Conservation (phyloP, 148 eudicot species). For the Amaranthus hypochondriacus region DNA sequence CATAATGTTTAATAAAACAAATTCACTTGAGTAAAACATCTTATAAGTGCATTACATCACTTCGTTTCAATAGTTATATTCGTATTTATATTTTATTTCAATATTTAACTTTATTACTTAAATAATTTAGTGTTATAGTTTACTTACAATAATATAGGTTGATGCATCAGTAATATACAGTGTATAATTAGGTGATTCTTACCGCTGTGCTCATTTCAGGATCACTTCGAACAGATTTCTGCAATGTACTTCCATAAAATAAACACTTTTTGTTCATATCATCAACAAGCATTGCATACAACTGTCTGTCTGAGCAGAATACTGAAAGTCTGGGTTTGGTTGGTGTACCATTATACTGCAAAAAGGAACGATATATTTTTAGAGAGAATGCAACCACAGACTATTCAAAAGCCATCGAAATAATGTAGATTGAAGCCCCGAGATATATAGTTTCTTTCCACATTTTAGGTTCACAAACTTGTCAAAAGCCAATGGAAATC, state of each 20-base stretch:
- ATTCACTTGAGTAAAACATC: too few species aligned
- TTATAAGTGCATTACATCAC: too few species aligned
- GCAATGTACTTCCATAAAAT: constrained; percentile 80
- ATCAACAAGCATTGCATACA: constrained; percentile 89
- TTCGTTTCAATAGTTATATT: too few species aligned
- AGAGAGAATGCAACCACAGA: neutral
- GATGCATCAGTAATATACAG: neutral
- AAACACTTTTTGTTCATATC: constrained; percentile 80
- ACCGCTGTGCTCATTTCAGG: constrained; percentile 58
- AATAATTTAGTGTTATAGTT: too few species aligned
- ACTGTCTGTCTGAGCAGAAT: constrained; percentile 75
- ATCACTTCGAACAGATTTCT: constrained; percentile 52
- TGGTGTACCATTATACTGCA: constrained; percentile 72
- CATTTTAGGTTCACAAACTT: too few species aligned
- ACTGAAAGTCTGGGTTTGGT: constrained; percentile 86
- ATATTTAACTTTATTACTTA: too few species aligned
- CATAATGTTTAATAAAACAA: too few species aligned
- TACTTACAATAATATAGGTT: neutral
- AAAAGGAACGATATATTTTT: neutral
- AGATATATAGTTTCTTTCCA: too few species aligned
- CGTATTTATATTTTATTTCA: too few species aligned
- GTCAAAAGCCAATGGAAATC: too few species aligned
- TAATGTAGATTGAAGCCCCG: neutral
- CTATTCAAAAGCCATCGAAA: too few species aligned
- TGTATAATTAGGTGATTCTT: constrained; percentile 17